phyloP scores from a whole-genome alignment of 1,284 basidiomycete genomes.

The Boletus albobrunnescens region DNA sequence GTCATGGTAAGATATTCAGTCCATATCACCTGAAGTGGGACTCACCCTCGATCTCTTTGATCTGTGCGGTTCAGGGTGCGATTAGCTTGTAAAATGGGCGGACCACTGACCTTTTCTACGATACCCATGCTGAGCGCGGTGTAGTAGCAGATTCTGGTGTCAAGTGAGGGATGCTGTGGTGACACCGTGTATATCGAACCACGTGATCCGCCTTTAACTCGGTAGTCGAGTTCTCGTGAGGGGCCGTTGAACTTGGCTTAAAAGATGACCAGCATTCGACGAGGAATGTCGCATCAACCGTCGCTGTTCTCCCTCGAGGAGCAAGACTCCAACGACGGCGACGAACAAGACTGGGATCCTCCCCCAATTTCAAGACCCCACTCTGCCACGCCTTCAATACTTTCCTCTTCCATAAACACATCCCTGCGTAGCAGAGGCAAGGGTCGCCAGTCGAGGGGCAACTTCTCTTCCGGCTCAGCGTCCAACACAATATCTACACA shows the following conservation, averaged over 20 bases:
- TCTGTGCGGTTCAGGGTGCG: constrained; percentile 42
- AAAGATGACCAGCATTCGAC: constrained; percentile 34
- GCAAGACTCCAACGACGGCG: constrained; percentile 45
- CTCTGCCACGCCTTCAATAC: constrained; percentile 28
- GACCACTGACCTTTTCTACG: constrained; percentile 70
- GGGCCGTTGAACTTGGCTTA: not conserved
- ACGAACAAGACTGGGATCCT: constrained; percentile 45
- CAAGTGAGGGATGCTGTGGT: no score
- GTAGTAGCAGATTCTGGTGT: not conserved
- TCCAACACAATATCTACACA: constrained; percentile 33
- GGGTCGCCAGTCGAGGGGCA: constrained; percentile 35
- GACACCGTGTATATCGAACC: not conserved
- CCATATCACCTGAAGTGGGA: not conserved
- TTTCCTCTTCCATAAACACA: constrained; percentile 29
- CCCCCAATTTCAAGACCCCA: constrained; percentile 32
- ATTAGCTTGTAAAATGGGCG: not conserved
- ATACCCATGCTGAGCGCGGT: constrained; percentile 68
- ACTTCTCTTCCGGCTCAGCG: constrained; percentile 29
- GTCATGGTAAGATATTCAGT: constrained; percentile 10
- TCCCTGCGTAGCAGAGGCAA: constrained; percentile 34
- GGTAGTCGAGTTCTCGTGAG: not conserved
- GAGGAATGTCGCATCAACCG: constrained; percentile 48
- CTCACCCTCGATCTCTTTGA: constrained; percentile 89
- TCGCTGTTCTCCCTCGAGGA: constrained; percentile 67
- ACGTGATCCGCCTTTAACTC: constrained; percentile 10